phyloP scores from a whole-genome alignment of 495 filamentous ascomycete genomes.

The Pyrenula massariospora region DNA sequence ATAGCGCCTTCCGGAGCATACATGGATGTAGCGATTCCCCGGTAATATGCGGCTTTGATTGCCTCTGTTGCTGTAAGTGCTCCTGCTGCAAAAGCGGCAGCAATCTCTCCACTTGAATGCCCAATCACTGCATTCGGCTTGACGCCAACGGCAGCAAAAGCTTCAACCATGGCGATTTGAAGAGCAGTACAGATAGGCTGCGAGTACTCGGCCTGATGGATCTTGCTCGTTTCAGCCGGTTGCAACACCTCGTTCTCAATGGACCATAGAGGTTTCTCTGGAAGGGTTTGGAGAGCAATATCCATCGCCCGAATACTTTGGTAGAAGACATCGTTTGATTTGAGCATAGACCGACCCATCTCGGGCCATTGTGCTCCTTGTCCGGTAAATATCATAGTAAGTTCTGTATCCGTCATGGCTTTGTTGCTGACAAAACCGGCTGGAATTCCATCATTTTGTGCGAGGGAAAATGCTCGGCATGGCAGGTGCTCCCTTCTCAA shows the following conservation, averaged over 20 bases:
- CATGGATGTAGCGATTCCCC: conserved; percentile 7
- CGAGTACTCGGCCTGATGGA: conserved; percentile 4
- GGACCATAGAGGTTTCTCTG: conserved; percentile 6
- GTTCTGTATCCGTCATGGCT: background rate
- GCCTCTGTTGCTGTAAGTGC: conserved; percentile 8
- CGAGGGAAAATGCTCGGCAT: conserved; percentile 8
- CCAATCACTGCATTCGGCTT: conserved; percentile 8
- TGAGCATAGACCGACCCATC: conserved; percentile 21
- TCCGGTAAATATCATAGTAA: conserved; percentile 30
- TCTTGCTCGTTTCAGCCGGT: conserved; percentile 3
- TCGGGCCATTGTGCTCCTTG: conserved; percentile 32
- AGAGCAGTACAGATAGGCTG: conserved; percentile 20
- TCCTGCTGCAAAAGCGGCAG: conserved; percentile 19
- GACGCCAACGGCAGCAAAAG: conserved; percentile 15
- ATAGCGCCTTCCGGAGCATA: conserved; percentile 13
- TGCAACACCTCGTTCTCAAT: conserved; percentile 5
- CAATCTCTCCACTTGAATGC: conserved; percentile 28
- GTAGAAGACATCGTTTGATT: background rate
- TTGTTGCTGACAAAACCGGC: conserved; percentile 3
- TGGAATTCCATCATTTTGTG: background rate
- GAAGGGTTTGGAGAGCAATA: conserved; percentile 1
- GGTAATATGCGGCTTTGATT: conserved; percentile 15
- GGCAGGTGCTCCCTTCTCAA: conserved; percentile 9
- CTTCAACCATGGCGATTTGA: conserved; percentile 19
- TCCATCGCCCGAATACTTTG: background rate